phyloP scores from a whole-genome alignment of 2,329 filamentous ascomycete genomes.

The Exophiala viscosa region DNA sequence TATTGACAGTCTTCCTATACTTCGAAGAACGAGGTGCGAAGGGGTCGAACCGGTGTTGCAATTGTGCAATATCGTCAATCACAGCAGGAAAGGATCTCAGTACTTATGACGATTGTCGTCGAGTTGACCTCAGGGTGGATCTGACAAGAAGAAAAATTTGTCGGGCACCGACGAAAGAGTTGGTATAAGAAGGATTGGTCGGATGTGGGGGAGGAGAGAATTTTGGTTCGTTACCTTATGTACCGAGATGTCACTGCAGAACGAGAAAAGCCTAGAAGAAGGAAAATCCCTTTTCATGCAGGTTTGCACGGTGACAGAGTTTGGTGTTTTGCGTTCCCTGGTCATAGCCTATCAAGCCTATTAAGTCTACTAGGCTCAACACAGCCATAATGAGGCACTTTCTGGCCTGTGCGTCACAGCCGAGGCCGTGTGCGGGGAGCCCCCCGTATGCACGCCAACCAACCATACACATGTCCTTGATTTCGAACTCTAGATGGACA shows the following conservation, averaged over 20 bases:
- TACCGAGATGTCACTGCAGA: not conserved
- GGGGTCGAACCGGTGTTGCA: not conserved
- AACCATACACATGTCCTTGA: not conserved
- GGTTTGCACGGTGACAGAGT: not conserved
- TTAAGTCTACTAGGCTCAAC: too few species aligned
- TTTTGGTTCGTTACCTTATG: not conserved
- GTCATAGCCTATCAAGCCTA: too few species aligned
- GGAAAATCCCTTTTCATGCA: not conserved
- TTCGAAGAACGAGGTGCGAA: not conserved
- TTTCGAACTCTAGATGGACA: too few species aligned
- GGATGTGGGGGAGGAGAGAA: not conserved
- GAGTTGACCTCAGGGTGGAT: too few species aligned
- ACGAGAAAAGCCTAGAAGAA: too few species aligned
- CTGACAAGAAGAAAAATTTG: too few species aligned
- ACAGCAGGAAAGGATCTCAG: not conserved
- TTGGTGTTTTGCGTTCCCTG: too few species aligned
- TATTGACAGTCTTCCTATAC: conserved; percentile 25
- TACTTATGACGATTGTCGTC: not conserved
- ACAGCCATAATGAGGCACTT: not conserved
- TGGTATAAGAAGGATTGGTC: not conserved
- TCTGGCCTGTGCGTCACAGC: not conserved
- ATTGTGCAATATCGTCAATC: not conserved
- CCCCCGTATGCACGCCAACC: not conserved
- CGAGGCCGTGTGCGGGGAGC: not conserved
- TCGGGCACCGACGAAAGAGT: not conserved